Evolutionary conservation across 805 yeast species (phyloP), one percentile per base, ranked within the genome.

Genomic region (Teunomyces tritomae): DNA sequence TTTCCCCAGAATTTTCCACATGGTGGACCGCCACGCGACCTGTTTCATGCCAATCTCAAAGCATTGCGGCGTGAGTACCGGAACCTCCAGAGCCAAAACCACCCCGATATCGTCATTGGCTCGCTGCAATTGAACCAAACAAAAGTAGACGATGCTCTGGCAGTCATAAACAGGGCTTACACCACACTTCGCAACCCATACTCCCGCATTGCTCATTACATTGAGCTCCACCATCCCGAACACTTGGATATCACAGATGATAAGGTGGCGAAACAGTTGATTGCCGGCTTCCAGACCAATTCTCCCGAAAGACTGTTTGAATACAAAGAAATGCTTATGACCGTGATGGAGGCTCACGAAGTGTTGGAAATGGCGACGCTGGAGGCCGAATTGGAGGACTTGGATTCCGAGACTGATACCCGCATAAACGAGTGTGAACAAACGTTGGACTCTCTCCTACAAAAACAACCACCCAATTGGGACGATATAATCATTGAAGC

Each of bases 311-410:
- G 55, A n/a, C 53, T 70, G 8, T 47, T 68, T 37, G 67, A 63
- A 30, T 73, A 82, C 50, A 81, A 84, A 48, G 77, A 71, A 11
- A 68, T 88, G 59, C 68, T 92, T 35, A 79, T 89, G 84, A 80
- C 81, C 39, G 86, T 92, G 17, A 71, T 92, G 67, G 95, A 89
- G 54, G 82, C 89, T 4, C 94, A 91, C 62, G 99, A 92, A 64
- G 78, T 80, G 36, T 69, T 91, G 48, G 95, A 88, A 51, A 81
- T 81, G 53, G 84, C 89, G 4, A 68, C 71, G 1, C 68, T 66
- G 45, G 85, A 80, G 44, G 67, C 73, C 2, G 96, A 88, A 42
- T 71, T 88, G 28, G 76, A 66, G 1, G 64, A 56, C 0, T 59
- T 89, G 35, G 73, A 76, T 28, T 57, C 52, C 8, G 85, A 81